phyloP scores from a whole-genome alignment of 305 asterid genomes.

The Solanum aculeatissimum region DNA sequence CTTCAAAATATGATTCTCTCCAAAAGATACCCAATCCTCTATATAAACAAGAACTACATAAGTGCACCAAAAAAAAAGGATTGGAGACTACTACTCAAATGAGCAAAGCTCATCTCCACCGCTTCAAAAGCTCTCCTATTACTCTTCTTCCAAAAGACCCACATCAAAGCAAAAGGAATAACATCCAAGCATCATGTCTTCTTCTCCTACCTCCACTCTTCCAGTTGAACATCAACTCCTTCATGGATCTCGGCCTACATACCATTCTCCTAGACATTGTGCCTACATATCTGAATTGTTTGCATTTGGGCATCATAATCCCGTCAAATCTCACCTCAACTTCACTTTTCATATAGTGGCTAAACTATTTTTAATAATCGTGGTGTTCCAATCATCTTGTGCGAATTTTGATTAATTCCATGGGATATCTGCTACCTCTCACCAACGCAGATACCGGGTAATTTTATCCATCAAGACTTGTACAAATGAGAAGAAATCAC shows the following conservation, averaged over 20 bases:
- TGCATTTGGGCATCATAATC: neutral
- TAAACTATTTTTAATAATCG: neutral
- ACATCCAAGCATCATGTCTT: neutral
- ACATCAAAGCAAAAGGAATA: neutral
- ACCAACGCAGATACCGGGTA: neutral
- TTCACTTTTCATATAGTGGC: neutral
- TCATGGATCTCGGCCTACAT: neutral
- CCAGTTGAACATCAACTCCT: neutral
- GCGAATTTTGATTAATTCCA: neutral
- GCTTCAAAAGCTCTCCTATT: neutral
- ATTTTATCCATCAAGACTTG: neutral
- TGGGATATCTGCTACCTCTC: neutral
- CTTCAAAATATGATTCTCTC: neutral
- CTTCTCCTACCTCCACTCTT: neutral
- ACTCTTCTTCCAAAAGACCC: neutral
- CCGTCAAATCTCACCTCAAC: neutral
- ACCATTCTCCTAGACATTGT: neutral
- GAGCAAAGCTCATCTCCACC: neutral
- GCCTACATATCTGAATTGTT: neutral
- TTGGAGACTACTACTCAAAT: neutral
- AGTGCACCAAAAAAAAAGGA: neutral
- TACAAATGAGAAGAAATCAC: neutral
- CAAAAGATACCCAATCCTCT: neutral
- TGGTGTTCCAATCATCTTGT: neutral
- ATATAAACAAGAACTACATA: neutral